Evolutionary conservation across 2,329 filamentous ascomycete species (phyloP).

Genomic region (Hypomyces rosellus): DNA sequence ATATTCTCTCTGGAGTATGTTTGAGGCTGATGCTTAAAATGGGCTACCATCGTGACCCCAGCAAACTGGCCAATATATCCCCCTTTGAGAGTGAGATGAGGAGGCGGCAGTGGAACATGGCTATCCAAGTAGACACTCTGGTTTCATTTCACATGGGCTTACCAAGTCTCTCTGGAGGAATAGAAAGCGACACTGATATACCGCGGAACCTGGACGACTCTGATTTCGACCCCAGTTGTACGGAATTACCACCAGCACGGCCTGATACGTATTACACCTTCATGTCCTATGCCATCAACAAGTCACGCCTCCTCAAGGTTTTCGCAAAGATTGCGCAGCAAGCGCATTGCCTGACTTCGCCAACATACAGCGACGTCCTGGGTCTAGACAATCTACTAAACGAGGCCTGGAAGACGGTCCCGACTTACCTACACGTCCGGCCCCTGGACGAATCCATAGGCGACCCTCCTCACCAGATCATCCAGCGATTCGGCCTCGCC

Average conservation of each 20-base stretch:
- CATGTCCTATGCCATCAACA: slow-evolving; percentile 49
- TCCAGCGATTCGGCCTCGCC: slow-evolving; percentile 48
- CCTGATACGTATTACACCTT: slow-evolving; percentile 54
- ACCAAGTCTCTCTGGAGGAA: slow-evolving; percentile 57
- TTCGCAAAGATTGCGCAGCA: slow-evolving; percentile 46
- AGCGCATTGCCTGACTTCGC: slow-evolving; percentile 42
- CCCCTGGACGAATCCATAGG: slow-evolving; percentile 44
- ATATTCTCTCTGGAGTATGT: slow-evolving; percentile 43
- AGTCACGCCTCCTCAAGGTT: slow-evolving; percentile 40
- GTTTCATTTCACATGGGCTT: slow-evolving; percentile 63
- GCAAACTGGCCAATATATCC: slow-evolving; percentile 43
- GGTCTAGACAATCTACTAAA: slow-evolving; percentile 40
- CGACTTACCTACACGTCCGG: slow-evolving; percentile 41
- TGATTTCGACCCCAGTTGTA: slow-evolving; percentile 53
- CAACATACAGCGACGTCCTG: slow-evolving; percentile 44
- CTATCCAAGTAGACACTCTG: slow-evolving; percentile 54
- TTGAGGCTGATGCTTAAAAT: slow-evolving; percentile 52
- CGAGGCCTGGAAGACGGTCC: slow-evolving; percentile 39
- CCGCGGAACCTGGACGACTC: slow-evolving; percentile 60
- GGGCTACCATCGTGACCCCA: slow-evolving; percentile 52
- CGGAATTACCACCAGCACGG: slow-evolving; percentile 48
- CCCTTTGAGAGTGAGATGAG: slow-evolving; percentile 50
- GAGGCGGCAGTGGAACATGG: slow-evolving; percentile 47
- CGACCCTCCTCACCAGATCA: slow-evolving; percentile 39
- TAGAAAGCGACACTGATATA: slow-evolving; percentile 56